Evolutionary conservation across 1,284 basidiomycete species (phyloP).

Genomic region (Tremellales sp.): DNA sequence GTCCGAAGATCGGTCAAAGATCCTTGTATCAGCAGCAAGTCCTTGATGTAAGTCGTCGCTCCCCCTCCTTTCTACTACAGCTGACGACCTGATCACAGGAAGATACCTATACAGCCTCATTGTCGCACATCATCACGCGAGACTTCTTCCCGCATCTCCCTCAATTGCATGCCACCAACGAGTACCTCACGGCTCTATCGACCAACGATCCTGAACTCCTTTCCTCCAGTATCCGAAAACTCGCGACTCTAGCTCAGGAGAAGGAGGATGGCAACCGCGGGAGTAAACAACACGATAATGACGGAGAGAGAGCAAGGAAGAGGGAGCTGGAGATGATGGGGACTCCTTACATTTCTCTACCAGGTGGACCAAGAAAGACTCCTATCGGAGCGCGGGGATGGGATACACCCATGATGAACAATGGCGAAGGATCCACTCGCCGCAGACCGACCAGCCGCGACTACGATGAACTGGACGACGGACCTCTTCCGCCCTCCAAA

Average conservation of each 20-base stretch:
- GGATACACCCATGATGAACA: slow-evolving; percentile 35
- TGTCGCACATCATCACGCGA: slow-evolving; percentile 91
- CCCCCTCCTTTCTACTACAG: not conserved
- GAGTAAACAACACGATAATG: slow-evolving; percentile 7
- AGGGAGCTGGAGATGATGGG: slow-evolving; percentile 29
- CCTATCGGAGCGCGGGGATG: slow-evolving; percentile 41
- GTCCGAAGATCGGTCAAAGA: slow-evolving; percentile 33
- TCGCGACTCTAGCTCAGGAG: slow-evolving; percentile 58
- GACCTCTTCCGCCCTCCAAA: slow-evolving; percentile 7
- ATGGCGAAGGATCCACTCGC: slow-evolving; percentile 12
- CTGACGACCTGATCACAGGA: slow-evolving; percentile 52
- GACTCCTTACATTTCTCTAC: slow-evolving; percentile 37
- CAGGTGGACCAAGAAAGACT: slow-evolving; percentile 25
- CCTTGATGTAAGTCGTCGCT: slow-evolving; percentile 32
- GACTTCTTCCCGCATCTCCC: slow-evolving; percentile 95
- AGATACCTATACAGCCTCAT: slow-evolving; percentile 86
- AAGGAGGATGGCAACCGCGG: slow-evolving; percentile 26
- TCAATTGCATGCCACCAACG: slow-evolving; percentile 79
- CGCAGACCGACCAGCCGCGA: slow-evolving; percentile 9
- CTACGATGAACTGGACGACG: slow-evolving; percentile 13
- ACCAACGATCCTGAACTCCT: slow-evolving; percentile 69
- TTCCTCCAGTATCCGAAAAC: slow-evolving; percentile 64
- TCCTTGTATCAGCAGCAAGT: slow-evolving; percentile 43
- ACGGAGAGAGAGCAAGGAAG: slow-evolving; percentile 12
- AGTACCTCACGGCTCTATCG: slow-evolving; percentile 72